Evolutionary conservation across 345 rosid genomes (phyloP).

Genomic region (Trapa bicornis): DNA sequence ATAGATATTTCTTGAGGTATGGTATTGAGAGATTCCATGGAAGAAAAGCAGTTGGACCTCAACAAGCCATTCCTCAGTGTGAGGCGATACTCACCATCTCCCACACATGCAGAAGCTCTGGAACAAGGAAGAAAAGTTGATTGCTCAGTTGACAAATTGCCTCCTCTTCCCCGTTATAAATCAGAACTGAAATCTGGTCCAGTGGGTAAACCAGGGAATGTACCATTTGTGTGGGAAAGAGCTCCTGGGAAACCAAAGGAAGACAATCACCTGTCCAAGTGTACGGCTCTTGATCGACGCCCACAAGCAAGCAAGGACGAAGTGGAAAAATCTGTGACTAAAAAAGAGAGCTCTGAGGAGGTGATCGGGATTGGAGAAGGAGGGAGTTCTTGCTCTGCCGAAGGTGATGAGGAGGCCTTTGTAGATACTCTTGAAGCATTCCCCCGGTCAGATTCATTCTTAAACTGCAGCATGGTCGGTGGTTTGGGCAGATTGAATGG

Average conservation of each 20-base stretch:
- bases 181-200: constrained; percentile 91
- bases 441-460: constrained; percentile 14
- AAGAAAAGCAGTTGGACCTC: constrained; percentile 67
- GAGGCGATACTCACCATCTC: constrained; percentile 41
- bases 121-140: constrained; percentile 32
- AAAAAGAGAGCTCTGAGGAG: constrained; percentile 3
- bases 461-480: constrained; percentile 13
- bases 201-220: constrained; percentile 64
- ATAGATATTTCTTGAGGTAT: background rate
- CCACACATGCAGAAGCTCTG: constrained; percentile 22
- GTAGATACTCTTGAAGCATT: constrained; percentile 18
- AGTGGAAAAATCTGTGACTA: background rate
- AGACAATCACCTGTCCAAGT: constrained; percentile 24
- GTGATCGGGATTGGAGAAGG: background rate
- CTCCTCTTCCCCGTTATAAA: constrained; percentile 51
- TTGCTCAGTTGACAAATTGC: constrained; percentile 22
- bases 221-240: constrained; percentile 87
- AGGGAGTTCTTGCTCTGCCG: constrained; percentile 7
- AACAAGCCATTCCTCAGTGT: constrained; percentile 65
- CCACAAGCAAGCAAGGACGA: constrained; percentile 9
- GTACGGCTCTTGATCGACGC: constrained; percentile 13
- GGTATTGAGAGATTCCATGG: constrained; percentile 47
- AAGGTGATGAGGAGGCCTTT: constrained; percentile 14
- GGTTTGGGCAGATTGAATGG: constrained; percentile 14
- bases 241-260: constrained; percentile 73